phyloP scores from a whole-genome alignment of 257 asterid genomes.

The Eucommia ulmoides region DNA sequence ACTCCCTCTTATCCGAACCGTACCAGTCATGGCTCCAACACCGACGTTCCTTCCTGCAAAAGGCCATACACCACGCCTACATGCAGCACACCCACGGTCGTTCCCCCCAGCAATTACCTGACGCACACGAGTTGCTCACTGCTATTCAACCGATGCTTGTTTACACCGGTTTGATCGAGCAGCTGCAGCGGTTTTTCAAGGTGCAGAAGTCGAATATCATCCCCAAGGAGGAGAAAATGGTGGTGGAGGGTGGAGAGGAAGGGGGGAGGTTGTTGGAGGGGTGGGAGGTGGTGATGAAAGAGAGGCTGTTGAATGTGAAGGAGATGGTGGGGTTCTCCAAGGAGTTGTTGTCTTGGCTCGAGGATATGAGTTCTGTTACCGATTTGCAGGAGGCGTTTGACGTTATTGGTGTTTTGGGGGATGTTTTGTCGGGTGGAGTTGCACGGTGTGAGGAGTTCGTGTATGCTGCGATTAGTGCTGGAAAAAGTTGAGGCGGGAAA shows the following conservation, averaged over 20 bases:
- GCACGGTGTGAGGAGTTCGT: conserved; percentile 74
- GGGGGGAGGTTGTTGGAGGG: conserved; percentile 48
- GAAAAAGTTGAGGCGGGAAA: conserved; percentile 39
- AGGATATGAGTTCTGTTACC: conserved; percentile 55
- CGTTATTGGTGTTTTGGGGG: conserved; percentile 55
- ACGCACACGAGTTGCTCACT: conserved; percentile 38
- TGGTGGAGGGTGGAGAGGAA: conserved; percentile 23
- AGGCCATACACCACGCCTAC: conserved; percentile 82
- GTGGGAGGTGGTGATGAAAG: conserved; percentile 88
- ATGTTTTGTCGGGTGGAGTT: conserved; percentile 47
- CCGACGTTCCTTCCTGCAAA: conserved; percentile 69
- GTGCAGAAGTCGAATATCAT: conserved; percentile 23
- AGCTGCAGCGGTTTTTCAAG: conserved; percentile 80
- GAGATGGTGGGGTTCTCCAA: conserved; percentile 83
- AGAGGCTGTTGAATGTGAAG: conserved; percentile 50
- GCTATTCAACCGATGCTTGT: conserved; percentile 88
- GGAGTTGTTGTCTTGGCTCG: conserved; percentile 81
- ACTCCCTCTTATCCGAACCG: conserved; percentile 83
- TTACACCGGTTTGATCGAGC: conserved; percentile 86
- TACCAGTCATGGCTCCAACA: conserved; percentile 89
- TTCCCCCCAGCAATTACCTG: conserved; percentile 28
- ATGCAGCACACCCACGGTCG: conserved; percentile 73
- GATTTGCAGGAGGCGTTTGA: conserved; percentile 89
- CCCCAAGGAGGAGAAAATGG: conserved; percentile 14
- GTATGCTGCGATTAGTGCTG: conserved; percentile 49